Base-by-base conservation (phyloP, 2,329 filamentous ascomycete genomes). In the Fusarium protoensiforme region DNA sequence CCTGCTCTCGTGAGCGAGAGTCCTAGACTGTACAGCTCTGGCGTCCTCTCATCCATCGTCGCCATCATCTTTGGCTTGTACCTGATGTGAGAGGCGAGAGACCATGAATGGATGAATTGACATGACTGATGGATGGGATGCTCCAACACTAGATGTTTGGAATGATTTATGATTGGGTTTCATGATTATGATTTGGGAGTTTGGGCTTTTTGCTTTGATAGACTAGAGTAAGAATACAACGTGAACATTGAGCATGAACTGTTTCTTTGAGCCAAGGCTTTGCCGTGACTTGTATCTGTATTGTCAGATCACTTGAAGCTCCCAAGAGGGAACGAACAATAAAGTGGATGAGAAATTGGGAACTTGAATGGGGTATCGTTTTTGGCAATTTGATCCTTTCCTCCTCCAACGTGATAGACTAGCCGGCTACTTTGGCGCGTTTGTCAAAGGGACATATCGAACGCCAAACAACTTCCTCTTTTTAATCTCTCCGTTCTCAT, bases 401-500 rank as follows among this genome's bases (percentile, higher is more conserved):
- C 13, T 54, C 11, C 13, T 46, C 27, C 14, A 11, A 13, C 33
- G 1, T 22, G 1, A 16, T 20, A n/a, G 14, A 29, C 22, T 27
- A 22, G 9, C 2, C 6, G n/a, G 53, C 27, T 58, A 51, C 18
- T 43, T 78, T 11, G 92, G 92, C 24, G 92, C 88, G 84, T 95
- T 92, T 6, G 92, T 94, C 82, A 95, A 82, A 5, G 92, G 92
- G 67, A 96, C 93, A 84, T 96, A 96, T 73, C 90, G 85, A 46
- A 96, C 93, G 0, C 91, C 92, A 80, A 92, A 93, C 71, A 92
- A 76, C 82, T 86, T 91, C 82, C 87, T 87, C 84, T 84, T 90
- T 29, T 81, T 87, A 4, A 95, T 83, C 4, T 82, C 84, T 2
- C 93, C 93, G 7, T 91, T 81, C 38, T 82, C 85, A 76, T 92